Evolutionary conservation across 208 protist genomes (phyloP).

Genomic region (Lotmaria passim): DNA sequence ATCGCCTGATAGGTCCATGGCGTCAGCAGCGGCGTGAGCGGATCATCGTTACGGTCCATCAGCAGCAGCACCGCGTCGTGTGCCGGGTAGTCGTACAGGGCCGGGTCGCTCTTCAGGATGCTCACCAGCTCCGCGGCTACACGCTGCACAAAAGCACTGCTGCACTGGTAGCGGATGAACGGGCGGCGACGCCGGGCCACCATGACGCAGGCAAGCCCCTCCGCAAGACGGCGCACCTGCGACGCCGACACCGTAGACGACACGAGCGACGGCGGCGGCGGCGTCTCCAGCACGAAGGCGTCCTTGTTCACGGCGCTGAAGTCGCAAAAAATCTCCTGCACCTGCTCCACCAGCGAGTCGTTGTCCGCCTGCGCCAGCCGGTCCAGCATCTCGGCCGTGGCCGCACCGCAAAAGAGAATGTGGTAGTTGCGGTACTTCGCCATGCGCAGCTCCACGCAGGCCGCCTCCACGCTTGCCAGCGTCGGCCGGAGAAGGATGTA

Average conservation of each 20-base stretch:
- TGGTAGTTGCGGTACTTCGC: slow-evolving; percentile 87
- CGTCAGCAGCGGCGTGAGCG: slow-evolving; percentile 96
- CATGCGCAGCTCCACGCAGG: slow-evolving; percentile 88
- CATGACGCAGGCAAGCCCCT: slow-evolving; percentile 79
- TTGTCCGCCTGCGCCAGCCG: slow-evolving; percentile 95
- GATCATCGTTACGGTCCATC: slow-evolving; percentile 91
- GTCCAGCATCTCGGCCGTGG: slow-evolving; percentile 76
- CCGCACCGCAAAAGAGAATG: slow-evolving; percentile 93
- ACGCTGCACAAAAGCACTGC: slow-evolving; percentile 64
- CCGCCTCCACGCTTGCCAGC: slow-evolving; percentile 78
- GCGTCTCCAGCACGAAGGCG: slow-evolving; percentile 68
- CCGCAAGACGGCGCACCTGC: slow-evolving; percentile 51
- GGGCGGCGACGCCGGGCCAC: slow-evolving; percentile 78
- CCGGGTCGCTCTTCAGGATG: slow-evolving; percentile 75
- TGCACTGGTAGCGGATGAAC: slow-evolving; percentile 71
- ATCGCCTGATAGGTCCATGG: slow-evolving; percentile 99
- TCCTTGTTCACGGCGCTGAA: slow-evolving; percentile 93
- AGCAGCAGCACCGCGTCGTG: slow-evolving; percentile 75
- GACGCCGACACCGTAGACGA: slow-evolving; percentile 37
- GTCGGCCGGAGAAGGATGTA: slow-evolving; percentile 94
- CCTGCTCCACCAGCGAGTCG: slow-evolving; percentile 83
- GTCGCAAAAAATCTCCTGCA: slow-evolving; percentile 97
- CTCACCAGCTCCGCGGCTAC: slow-evolving; percentile 77
- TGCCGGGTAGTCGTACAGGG: slow-evolving; percentile 88
- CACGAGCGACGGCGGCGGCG: slow-evolving; percentile 47